These are phyloP conservation scores for Cladosporium sp. DNA, from an alignment of 2,329 filamentous ascomycete genomes.

Conservation along the genomic window DNA sequence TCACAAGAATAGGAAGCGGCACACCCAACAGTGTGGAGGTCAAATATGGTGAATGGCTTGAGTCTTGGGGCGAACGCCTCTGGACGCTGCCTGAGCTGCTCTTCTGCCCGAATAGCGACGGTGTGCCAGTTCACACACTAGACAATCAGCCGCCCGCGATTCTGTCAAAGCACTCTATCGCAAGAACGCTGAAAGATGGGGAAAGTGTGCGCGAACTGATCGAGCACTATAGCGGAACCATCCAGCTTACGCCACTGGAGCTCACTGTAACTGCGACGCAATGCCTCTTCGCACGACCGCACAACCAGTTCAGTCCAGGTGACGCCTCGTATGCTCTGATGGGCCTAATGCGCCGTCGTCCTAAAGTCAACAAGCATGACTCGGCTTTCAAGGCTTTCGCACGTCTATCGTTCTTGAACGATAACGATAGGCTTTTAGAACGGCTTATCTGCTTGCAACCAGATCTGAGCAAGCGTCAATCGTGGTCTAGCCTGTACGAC, in stretches of 20 bases:
- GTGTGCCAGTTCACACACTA: not conserved
- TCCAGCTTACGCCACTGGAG: not conserved
- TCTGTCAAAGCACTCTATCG: not conserved
- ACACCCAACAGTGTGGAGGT: no score
- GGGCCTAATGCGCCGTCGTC: constrained; percentile 42
- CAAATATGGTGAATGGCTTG: not conserved
- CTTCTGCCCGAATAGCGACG: not conserved
- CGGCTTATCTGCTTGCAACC: constrained; percentile 44
- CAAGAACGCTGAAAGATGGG: not conserved
- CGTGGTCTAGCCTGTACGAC: constrained; percentile 42
- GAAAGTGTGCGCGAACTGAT: not conserved
- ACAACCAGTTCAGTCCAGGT: constrained; percentile 21
- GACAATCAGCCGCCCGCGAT: not conserved
- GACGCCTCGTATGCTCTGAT: constrained; percentile 46
- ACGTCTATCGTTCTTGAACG: constrained; percentile 44
- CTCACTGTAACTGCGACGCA: not conserved
- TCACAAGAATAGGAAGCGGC: no score
- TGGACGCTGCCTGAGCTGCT: not conserved
- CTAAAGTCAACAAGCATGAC: constrained; percentile 36
- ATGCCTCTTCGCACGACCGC: not conserved
- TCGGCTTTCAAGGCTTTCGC: constrained; percentile 47
- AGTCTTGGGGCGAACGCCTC: not conserved
- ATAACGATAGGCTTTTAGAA: constrained; percentile 43
- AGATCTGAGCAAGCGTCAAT: constrained; percentile 22
- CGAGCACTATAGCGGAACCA: not conserved